Conservation (phyloP, 2,329 filamentous ascomycete species). For the Xylaria arbuscula region DNA sequence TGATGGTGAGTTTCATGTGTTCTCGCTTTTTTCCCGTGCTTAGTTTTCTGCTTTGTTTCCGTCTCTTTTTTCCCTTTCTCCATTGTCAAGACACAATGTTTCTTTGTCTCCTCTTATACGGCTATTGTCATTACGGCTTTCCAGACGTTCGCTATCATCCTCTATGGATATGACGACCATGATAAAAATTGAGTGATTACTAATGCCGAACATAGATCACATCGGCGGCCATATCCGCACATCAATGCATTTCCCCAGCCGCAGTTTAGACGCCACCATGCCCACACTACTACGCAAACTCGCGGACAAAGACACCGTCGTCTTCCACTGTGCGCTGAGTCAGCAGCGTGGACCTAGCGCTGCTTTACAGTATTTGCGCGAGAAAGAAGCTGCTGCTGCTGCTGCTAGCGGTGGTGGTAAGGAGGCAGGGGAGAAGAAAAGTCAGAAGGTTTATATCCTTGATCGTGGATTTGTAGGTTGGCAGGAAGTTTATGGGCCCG, state of each 20-base stretch:
- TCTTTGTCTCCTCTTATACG: not conserved
- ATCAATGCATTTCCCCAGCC: conserved; percentile 79
- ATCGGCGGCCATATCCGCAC: conserved; percentile 89
- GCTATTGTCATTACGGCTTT: no score
- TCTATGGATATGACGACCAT: not conserved
- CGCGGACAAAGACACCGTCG: conserved; percentile 80
- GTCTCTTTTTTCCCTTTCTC: not conserved
- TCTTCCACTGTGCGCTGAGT: conserved; percentile 94
- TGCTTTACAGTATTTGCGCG: conserved; percentile 81
- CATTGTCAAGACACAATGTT: not conserved
- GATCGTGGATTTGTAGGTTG: conserved; percentile 87
- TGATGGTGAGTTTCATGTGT: conserved; percentile 26
- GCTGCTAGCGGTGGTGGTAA: conserved; percentile 25
- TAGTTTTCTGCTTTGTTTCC: not conserved
- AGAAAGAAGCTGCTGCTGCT: conserved; percentile 65
- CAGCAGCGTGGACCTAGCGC: conserved; percentile 90
- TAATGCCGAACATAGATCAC: conserved; percentile 68
- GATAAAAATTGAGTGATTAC: not conserved
- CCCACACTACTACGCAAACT: conserved; percentile 85
- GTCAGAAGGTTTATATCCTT: conserved; percentile 82
- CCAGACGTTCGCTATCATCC: not conserved
- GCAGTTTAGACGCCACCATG: conserved; percentile 77
- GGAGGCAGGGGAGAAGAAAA: conserved; percentile 44
- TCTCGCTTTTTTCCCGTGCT: no score
- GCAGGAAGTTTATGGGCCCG: conserved; percentile 85